phyloP scores from a whole-genome alignment of 345 rosid genomes.

The Rhizophora apiculata region DNA sequence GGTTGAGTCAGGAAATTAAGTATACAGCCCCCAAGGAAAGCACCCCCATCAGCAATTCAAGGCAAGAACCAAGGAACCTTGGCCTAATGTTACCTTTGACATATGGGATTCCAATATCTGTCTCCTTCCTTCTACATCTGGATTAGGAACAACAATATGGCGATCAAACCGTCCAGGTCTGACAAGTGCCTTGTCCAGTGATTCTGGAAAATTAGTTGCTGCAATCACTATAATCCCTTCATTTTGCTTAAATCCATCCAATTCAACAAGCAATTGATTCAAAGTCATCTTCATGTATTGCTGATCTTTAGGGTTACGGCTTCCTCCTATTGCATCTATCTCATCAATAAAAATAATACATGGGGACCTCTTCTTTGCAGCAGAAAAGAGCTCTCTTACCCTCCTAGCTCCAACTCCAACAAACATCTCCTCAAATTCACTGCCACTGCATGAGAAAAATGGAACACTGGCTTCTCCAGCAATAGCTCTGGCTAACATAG shows the following conservation, averaged over 20 bases:
- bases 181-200: slow-evolving; percentile 90
- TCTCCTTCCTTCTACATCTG: slow-evolving; percentile 95
- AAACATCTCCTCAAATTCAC: slow-evolving; percentile 99
- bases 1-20: slow-evolving; percentile 1
- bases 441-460: slow-evolving; percentile 98
- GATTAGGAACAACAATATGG: slow-evolving; percentile 87
- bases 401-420: slow-evolving; percentile 99
- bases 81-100: slow-evolving; percentile 69
- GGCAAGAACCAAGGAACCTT: neutral
- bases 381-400: slow-evolving; percentile 97
- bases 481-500: slow-evolving; percentile 96
- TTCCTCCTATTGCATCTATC: slow-evolving; percentile 96
- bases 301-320: slow-evolving; percentile 89
- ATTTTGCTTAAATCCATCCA: slow-evolving; percentile 97
- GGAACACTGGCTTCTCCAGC: slow-evolving; percentile 99
- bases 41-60: slow-evolving; percentile 5
- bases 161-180: slow-evolving; percentile 98
- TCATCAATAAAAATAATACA: slow-evolving; percentile 98
- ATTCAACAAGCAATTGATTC: slow-evolving; percentile 89
- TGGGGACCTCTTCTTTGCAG: slow-evolving; percentile 97
- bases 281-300: slow-evolving; percentile 97
- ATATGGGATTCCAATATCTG: slow-evolving; percentile 94
- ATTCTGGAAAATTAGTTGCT: slow-evolving; percentile 91
- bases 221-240: slow-evolving; percentile 96
- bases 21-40: neutral